phyloP scores from a whole-genome alignment of 148 eudicot species.

The Vaccinium myrtillus region DNA sequence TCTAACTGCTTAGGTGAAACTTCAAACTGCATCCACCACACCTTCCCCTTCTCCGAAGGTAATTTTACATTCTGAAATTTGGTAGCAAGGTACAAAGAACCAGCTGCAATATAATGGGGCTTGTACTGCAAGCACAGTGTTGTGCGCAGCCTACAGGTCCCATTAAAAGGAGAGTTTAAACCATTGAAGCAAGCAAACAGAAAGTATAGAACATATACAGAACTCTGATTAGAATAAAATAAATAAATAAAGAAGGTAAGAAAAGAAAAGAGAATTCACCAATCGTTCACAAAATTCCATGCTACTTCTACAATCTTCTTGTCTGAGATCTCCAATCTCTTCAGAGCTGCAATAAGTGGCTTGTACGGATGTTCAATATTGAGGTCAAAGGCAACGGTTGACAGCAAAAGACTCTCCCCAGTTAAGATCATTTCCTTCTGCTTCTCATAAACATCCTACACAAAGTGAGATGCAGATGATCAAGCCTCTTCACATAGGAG shows the following conservation, averaged over 20 bases:
- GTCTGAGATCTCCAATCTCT: constrained; percentile 51
- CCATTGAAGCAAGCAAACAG: neutral
- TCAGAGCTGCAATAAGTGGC: constrained; percentile 71
- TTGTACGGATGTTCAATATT: constrained; percentile 64
- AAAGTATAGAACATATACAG: neutral
- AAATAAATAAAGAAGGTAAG: neutral
- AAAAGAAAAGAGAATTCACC: constrained; percentile 35
- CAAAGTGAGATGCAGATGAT: constrained; percentile 20
- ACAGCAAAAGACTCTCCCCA: constrained; percentile 59
- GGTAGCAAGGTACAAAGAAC: constrained; percentile 68
- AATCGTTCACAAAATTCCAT: constrained; percentile 82
- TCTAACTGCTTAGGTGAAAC: constrained; percentile 60
- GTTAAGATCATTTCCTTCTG: constrained; percentile 53
- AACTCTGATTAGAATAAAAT: neutral
- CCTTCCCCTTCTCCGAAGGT: constrained; percentile 48
- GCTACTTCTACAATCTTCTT: constrained; percentile 64
- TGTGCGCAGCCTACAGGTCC: constrained; percentile 54
- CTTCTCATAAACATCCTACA: constrained; percentile 60
- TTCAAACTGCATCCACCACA: constrained; percentile 85
- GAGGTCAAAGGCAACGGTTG: constrained; percentile 66
- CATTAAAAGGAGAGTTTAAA: constrained; percentile 11
- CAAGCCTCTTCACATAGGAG: neutral
- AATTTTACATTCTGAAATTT: constrained; percentile 52
- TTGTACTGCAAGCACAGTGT: constrained; percentile 79
- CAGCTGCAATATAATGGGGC: constrained; percentile 81